Base-by-base conservation (phyloP, 345 rosid genomes). In the Salix dunnii region DNA sequence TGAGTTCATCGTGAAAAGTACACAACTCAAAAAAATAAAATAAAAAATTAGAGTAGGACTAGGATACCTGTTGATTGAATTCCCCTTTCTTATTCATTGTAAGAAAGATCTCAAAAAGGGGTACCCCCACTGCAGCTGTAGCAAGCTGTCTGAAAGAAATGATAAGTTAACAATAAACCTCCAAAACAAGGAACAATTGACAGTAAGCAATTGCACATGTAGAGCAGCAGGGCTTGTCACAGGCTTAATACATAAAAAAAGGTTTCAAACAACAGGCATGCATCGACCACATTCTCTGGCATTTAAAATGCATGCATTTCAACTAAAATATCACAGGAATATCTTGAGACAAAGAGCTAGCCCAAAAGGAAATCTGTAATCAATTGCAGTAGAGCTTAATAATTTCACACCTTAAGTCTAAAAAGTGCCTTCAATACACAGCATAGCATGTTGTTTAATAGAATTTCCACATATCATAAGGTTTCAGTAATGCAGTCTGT, bases 41-140 rank as follows among this genome's bases (percentile, higher is more conserved):
- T n/a, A 10, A 2, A 71, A 30, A n/a, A 33, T 5, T 33, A 10
- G 55, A 78, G 77, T 18, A 36, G 12, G 66, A 18, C 64, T 73
- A 81, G 79, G 53, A 82, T 77, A 93, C 99, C 97, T 95, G 94
- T 76, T 89, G 92, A 75, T 77, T 87, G 84, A 88, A 93, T 88
- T 90, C 85, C 12, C 97, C 97, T 76, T 84, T 95, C 84, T 85
- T 87, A 74, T 89, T 85, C 46, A 75, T 74, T 31, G 88, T 89
- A 72, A 95, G 84, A 83, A 90, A 95, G 78, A 95, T 88, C 87
- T 95, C 97, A 81, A 95, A 95, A 79, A 95, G 80, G 14, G 96
- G 99, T 67, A 79, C 85, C 74, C 97, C 97, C 14, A 65, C 81
- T 10, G 92, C 86, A 78, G 94, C 88, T 40, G 90, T 80, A 78